Base-by-base conservation (phyloP, 257 asterid genomes). In the Lycium barbarum region DNA sequence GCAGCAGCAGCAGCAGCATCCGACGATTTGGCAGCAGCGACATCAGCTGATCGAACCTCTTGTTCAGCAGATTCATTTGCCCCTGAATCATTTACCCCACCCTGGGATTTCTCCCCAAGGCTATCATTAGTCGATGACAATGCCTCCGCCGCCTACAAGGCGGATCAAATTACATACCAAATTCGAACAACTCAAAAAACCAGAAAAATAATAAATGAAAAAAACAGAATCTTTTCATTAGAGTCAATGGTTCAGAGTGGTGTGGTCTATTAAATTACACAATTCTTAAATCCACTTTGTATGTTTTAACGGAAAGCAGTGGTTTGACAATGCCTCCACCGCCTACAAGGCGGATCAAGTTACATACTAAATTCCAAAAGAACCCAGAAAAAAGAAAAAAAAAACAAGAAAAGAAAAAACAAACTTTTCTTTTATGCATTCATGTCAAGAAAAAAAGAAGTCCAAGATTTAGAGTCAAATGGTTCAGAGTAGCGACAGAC, bases 11-110 rank as follows among this genome's bases (percentile, higher is more conserved):
- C 66, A 79, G 86, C 86, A 73, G 62, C 93, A 67, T 89, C 93
- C n/a, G 91, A 70, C 80, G 65, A 88, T 84, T 88, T 38, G 53
- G 65, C 65, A 26, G 65, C 78, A 13, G 85, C 87, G 88, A 89
- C 94, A 94, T 92, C 94, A 94, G 89, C 89, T 54, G 98, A 92
- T 92, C 92, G 88, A 62, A 88, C 90, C 89, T 89, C 96, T 54
- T 86, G 88, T 49, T 87, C 91, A 35, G 80, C 66, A 86, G 88
- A 90, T 88, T 94, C 95, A 68, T 40, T 40, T 40, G 57, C 80
- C 7, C 88, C 89, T 18, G 84, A 79, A 63, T 91, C 92, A 78
- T 83, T 88, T 63, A 68, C 88, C 74, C 66, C 87, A 53, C 83
- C 90, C 14, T 67, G 86, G 15, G 66, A 84, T 53, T 90, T 92